These are phyloP conservation scores for Chimonanthus praecox DNA, from an alignment of 164 flowering plant species.

Conservation along the genomic window DNA sequence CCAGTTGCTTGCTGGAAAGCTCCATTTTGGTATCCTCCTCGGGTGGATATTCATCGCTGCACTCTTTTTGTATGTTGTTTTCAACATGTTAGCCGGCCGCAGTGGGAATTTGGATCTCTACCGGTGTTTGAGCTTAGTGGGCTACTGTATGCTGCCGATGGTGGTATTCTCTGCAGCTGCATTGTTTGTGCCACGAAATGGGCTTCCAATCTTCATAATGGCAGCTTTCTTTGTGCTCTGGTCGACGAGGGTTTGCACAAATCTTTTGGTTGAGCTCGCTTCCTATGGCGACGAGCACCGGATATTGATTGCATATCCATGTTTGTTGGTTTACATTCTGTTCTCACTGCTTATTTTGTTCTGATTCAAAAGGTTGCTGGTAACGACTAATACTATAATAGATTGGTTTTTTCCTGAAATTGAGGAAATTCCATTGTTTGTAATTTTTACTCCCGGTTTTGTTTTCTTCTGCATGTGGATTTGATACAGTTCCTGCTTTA, in stretches of 20 bases:
- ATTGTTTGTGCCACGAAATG: conserved; percentile 63
- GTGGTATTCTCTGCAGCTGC: conserved; percentile 70
- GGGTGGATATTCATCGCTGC: neutral
- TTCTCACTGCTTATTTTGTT: conserved; percentile 77
- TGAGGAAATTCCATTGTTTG: too few species aligned
- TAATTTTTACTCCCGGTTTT: too few species aligned
- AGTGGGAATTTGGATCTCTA: conserved; percentile 46
- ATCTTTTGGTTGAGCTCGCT: conserved; percentile 61
- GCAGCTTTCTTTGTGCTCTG: conserved; percentile 66
- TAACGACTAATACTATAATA: neutral
- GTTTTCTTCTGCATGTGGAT: too few species aligned
- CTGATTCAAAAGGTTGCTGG: conserved; percentile 17
- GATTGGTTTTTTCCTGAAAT: too few species aligned
- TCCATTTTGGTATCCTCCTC: conserved; percentile 26
- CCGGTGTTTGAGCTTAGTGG: conserved; percentile 69
- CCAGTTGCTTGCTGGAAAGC: conserved; percentile 81
- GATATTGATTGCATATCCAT: conserved; percentile 76
- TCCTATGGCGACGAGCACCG: conserved; percentile 78
- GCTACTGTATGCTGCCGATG: conserved; percentile 82
- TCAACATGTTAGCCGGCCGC: conserved; percentile 72
- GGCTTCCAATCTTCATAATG: conserved; percentile 32
- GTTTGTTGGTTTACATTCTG: conserved; percentile 72
- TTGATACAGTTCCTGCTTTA: too few species aligned
- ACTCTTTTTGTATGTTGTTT: conserved; percentile 21
- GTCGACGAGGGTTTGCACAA: conserved; percentile 71